These are phyloP conservation scores for Aspergillus bertholletiae DNA, from an alignment of 495 filamentous ascomycete species.

Conservation along the genomic window DNA sequence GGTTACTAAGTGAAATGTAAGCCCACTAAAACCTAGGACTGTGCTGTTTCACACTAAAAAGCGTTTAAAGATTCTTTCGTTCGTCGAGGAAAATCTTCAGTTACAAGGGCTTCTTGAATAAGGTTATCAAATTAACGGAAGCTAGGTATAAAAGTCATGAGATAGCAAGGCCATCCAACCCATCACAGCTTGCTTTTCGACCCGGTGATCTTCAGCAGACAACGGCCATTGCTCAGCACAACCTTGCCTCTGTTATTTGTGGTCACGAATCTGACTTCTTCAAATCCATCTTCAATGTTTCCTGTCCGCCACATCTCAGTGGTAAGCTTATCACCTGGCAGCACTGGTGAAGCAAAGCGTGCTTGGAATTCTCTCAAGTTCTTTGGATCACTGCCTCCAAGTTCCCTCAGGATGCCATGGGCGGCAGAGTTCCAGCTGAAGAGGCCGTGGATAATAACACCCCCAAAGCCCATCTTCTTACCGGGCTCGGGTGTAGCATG, in stretches of 20 bases:
- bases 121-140: too few relatives aligned
- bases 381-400: slow-evolving; percentile 71
- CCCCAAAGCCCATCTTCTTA: slow-evolving; percentile 82
- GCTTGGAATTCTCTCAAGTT: slow-evolving; percentile 85
- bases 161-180: not conserved
- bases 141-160: not conserved
- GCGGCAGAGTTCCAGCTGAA: slow-evolving; percentile 77
- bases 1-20: too few relatives aligned
- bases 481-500: slow-evolving; percentile 84
- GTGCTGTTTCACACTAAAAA: too few relatives aligned
- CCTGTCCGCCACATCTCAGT: slow-evolving; percentile 51
- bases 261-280: slow-evolving; percentile 76
- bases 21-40: too few relatives aligned
- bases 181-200: slow-evolving; percentile 62
- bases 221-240: slow-evolving; percentile 79
- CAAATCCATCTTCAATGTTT: slow-evolving; percentile 59
- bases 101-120: too few relatives aligned
- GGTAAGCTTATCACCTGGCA: slow-evolving; percentile 58
- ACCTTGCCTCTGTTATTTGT: slow-evolving; percentile 67
- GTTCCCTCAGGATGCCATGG: slow-evolving; percentile 63
- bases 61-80: too few relatives aligned
- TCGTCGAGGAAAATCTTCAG: too few relatives aligned
- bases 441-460: slow-evolving; percentile 81
- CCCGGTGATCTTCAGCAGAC: slow-evolving; percentile 63
- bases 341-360: slow-evolving; percentile 77